These are phyloP conservation scores for Backusella circina DNA, from an alignment of 192 early-diverging fungal genomes.

Conservation along the genomic window DNA sequence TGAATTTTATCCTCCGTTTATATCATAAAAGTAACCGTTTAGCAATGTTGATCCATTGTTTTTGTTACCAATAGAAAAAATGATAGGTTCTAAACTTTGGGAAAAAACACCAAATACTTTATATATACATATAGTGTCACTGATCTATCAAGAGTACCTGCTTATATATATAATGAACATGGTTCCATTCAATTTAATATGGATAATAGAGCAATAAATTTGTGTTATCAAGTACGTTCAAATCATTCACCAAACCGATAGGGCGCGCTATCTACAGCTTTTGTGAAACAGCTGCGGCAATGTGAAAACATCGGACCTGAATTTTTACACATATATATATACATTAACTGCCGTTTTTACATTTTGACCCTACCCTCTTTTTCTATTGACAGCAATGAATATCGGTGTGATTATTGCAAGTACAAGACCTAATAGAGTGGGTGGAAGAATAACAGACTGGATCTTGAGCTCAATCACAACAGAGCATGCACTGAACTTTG, in stretches of 20 bases:
- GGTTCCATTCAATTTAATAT: background rate
- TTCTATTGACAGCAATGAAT: background rate
- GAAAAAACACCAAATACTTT: too few species aligned
- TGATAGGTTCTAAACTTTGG: too few species aligned
- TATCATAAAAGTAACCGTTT: too few species aligned
- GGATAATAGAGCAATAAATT: background rate
- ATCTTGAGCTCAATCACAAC: background rate
- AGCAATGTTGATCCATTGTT: too few species aligned
- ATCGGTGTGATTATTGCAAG: conserved; percentile 9
- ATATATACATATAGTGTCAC: too few species aligned
- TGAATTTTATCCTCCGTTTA: too few species aligned
- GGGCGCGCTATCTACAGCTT: background rate
- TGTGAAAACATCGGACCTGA: background rate
- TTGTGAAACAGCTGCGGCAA: background rate
- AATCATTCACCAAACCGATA: background rate
- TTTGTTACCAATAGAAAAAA: too few species aligned
- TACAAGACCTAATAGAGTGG: background rate
- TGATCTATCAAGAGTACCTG: background rate
- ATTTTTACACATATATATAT: background rate
- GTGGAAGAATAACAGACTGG: background rate
- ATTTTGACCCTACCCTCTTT: background rate
- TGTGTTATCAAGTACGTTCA: background rate
- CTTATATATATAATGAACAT: background rate
- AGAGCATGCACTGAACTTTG: background rate
- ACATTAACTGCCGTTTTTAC: background rate